Conservation (phyloP, 2,329 filamentous ascomycete species). For the Fusarium xylarioides region DNA sequence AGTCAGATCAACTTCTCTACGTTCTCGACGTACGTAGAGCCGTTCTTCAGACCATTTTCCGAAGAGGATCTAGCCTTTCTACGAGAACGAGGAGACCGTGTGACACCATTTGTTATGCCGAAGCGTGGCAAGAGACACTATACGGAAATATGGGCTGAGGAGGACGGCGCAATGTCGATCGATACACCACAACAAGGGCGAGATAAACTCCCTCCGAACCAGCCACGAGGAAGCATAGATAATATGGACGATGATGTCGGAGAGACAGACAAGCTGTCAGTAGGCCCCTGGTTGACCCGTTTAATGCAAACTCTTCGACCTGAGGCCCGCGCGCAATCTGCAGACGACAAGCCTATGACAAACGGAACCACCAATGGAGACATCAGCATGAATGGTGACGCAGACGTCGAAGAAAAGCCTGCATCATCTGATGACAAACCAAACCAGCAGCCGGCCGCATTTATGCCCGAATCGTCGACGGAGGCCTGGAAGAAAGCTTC, state of each 20-base stretch:
- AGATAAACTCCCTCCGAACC: slow-evolving; percentile 79
- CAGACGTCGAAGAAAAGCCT: slow-evolving; percentile 47
- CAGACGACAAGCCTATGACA: slow-evolving; percentile 65
- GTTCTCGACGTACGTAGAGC: slow-evolving; percentile 91
- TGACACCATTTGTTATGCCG: slow-evolving; percentile 85
- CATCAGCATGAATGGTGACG: slow-evolving; percentile 62
- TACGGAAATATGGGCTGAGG: slow-evolving; percentile 90
- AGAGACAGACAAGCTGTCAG: slow-evolving; percentile 88
- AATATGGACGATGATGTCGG: slow-evolving; percentile 86
- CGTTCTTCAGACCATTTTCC: slow-evolving; percentile 86
- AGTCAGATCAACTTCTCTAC: slow-evolving; percentile 95
- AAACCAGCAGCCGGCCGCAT: slow-evolving; percentile 73
- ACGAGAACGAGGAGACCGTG: slow-evolving; percentile 86
- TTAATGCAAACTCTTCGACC: slow-evolving; percentile 83
- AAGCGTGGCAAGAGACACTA: slow-evolving; percentile 87
- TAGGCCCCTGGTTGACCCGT: slow-evolving; percentile 85
- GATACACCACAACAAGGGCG: slow-evolving; percentile 70
- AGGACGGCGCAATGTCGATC: slow-evolving; percentile 82
- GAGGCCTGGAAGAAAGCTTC: slow-evolving; percentile 82
- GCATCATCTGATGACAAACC: slow-evolving; percentile 51
- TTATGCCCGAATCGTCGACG: slow-evolving; percentile 79
- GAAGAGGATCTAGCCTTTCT: slow-evolving; percentile 96
- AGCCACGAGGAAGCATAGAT: slow-evolving; percentile 85
- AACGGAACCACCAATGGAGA: slow-evolving; percentile 66
- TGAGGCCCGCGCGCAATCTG: slow-evolving; percentile 67